Conservation (phyloP, 2,329 filamentous ascomycete genomes). For the Chalaropsis ovoidea region DNA sequence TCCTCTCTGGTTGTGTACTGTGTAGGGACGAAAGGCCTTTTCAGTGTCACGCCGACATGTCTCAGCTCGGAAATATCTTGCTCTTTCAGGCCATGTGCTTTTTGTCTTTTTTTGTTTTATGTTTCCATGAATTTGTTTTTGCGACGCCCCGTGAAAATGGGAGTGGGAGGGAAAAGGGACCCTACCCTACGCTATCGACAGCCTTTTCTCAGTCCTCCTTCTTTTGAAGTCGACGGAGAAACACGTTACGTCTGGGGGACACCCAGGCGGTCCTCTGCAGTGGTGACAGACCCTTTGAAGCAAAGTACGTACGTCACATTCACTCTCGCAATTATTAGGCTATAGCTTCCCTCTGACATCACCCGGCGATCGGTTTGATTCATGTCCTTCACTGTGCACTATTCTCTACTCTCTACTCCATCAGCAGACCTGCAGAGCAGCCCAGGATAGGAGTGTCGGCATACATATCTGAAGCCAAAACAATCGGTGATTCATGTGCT, state of each 20-base stretch:
- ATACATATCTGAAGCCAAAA: background rate
- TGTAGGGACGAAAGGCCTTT: slow-evolving; percentile 8
- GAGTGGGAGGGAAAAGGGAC: background rate
- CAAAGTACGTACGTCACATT: background rate
- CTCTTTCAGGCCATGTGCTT: background rate
- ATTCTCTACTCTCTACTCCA: background rate
- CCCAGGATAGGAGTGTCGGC: background rate
- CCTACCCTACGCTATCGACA: background rate
- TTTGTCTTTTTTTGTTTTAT: background rate
- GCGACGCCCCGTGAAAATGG: background rate
- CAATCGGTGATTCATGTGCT: background rate
- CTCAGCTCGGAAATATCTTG: slow-evolving; percentile 9
- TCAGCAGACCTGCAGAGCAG: background rate
- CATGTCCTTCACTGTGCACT: background rate
- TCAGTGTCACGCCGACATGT: background rate
- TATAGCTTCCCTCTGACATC: slow-evolving; percentile 1
- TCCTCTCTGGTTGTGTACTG: background rate
- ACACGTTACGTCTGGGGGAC: no score
- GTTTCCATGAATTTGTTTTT: background rate
- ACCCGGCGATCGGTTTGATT: background rate
- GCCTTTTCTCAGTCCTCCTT: background rate
- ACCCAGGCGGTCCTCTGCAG: no score
- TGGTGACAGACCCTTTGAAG: background rate
- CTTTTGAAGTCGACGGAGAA: background rate
- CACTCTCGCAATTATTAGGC: background rate